Conservation (phyloP, 345 rosid genomes). For the Erodium maritimum region DNA sequence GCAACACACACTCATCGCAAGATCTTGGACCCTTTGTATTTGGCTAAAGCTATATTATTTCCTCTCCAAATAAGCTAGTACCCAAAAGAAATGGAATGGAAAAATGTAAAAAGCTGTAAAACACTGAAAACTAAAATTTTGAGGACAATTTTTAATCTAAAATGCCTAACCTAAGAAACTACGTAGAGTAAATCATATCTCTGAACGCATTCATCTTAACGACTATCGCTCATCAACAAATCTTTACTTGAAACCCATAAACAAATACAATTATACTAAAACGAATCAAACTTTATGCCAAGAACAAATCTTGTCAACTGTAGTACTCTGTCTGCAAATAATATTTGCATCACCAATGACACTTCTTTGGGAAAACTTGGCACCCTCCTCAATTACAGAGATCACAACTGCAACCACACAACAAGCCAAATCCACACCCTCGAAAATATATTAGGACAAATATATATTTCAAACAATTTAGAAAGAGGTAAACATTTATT, state of each 20-base stretch:
- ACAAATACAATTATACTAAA: no score
- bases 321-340: slow-evolving; percentile 40
- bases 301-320: slow-evolving; percentile 66
- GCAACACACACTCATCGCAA: no score
- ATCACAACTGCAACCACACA: slow-evolving; percentile 23
- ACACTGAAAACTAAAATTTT: no score
- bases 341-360: slow-evolving; percentile 69
- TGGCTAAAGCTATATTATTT: no score
- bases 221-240: slow-evolving; percentile 32
- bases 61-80: no score
- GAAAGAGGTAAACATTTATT: background rate
- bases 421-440: background rate
- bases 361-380: slow-evolving; percentile 33
- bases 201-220: slow-evolving; percentile 93
- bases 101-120: no score
- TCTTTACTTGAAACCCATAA: no score
- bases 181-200: no score
- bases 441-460: background rate
- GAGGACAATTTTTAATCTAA: no score
- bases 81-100: no score
- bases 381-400: slow-evolving; percentile 36
- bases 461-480: background rate
- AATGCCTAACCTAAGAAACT: no score
- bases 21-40: no score
- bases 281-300: background rate